Evolutionary conservation across 1,284 basidiomycete genomes (phyloP).

Genomic region (Tilletiopsis washingtonensis): DNA sequence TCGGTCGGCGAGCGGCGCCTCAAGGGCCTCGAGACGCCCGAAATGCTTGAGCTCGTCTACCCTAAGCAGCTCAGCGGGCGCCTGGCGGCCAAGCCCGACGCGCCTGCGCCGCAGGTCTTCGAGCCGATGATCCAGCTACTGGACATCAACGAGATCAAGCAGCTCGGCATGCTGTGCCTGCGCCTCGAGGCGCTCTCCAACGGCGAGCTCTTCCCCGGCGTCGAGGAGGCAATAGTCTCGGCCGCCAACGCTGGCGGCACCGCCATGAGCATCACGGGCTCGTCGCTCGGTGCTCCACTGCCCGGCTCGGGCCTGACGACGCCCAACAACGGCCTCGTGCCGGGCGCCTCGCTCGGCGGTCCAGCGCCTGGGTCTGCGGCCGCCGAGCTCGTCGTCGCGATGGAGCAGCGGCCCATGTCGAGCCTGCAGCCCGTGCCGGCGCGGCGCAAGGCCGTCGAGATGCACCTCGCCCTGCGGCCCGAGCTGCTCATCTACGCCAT

Average conservation of each 20-base stretch:
- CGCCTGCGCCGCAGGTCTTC: constrained; percentile 45
- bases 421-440: not conserved
- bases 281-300: not conserved
- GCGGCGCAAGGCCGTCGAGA: constrained; percentile 21
- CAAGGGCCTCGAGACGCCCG: constrained; percentile 74
- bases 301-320: not conserved
- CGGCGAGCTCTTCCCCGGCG: constrained; percentile 53
- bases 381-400: not conserved
- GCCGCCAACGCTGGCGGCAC: too few species aligned
- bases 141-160: constrained; percentile 65
- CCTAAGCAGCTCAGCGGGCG: constrained; percentile 69
- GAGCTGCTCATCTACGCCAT: constrained; percentile 36
- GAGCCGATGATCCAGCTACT: constrained; percentile 57
- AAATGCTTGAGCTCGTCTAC: constrained; percentile 75
- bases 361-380: not conserved
- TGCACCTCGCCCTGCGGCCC: constrained; percentile 23
- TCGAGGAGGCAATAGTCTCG: not conserved
- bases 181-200: constrained; percentile 75
- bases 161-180: constrained; percentile 67
- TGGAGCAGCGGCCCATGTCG: not conserved
- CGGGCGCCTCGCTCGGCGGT: not conserved
- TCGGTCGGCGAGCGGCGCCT: constrained; percentile 82
- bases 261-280: not conserved
- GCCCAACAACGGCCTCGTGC: not conserved
- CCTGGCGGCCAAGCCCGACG: constrained; percentile 55